phyloP scores from a whole-genome alignment of 2,329 filamentous ascomycete genomes.

The Sarocladium strictum region DNA sequence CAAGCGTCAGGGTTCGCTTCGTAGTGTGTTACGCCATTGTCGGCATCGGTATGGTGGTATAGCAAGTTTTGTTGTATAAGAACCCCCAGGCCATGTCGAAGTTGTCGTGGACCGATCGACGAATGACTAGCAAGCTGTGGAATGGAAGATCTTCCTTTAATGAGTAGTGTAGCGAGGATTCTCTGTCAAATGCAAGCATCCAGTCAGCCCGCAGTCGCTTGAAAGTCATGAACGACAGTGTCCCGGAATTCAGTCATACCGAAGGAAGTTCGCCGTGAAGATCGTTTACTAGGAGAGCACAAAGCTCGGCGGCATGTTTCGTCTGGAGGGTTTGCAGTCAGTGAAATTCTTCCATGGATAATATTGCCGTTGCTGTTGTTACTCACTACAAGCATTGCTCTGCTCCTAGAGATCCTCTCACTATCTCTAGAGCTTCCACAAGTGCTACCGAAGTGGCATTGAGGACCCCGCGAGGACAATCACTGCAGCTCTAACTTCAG shows the following conservation, averaged over 20 bases:
- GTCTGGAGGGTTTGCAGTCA: slow-evolving; percentile 35
- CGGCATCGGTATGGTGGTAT: slow-evolving; percentile 61
- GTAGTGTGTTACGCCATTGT: slow-evolving; percentile 65
- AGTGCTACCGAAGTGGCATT: slow-evolving; percentile 65
- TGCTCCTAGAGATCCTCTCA: slow-evolving; percentile 72
- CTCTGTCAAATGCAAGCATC: slow-evolving; percentile 46
- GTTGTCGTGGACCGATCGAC: slow-evolving; percentile 64
- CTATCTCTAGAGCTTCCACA: slow-evolving; percentile 69
- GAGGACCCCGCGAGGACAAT: slow-evolving; percentile 21
- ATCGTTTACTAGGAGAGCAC: slow-evolving; percentile 81
- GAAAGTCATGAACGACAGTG: neutral
- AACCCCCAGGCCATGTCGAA: slow-evolving; percentile 75
- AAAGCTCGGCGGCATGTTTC: slow-evolving; percentile 79
- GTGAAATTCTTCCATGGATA: neutral
- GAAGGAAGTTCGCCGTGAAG: slow-evolving; percentile 87
- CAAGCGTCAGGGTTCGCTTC: slow-evolving; percentile 75
- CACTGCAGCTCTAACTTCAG: slow-evolving; percentile 9
- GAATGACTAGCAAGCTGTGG: slow-evolving; percentile 65
- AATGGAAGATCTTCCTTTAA: slow-evolving; percentile 70
- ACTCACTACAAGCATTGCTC: slow-evolving; percentile 51
- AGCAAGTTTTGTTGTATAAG: slow-evolving; percentile 86
- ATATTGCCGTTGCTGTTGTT: neutral
- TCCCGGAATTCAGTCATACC: slow-evolving; percentile 43
- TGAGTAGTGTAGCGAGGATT: slow-evolving; percentile 74
- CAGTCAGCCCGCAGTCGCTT: neutral